A percentile compares a stretch with the other conserved stretches of the same genome.
These are phyloP conservation scores for Tulasnella sp. DNA, from an alignment of 768 basidiomycete species.

Conservation along the genomic window DNA sequence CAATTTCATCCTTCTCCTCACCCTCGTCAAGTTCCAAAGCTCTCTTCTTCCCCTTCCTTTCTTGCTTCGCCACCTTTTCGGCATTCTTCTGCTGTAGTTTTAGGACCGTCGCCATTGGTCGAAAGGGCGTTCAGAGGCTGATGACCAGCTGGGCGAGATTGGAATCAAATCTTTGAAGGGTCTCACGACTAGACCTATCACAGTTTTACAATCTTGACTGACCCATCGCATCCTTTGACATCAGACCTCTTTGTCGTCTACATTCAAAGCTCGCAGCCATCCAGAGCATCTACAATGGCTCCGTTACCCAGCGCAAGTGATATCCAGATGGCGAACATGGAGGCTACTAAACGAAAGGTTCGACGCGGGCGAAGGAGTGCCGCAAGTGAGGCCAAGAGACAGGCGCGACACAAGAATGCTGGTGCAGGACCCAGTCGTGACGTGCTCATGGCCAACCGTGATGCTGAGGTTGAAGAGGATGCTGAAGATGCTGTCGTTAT, in stretches of 20 bases:
- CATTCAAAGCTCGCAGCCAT: too few species aligned
- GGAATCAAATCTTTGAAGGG: conserved; percentile 7
- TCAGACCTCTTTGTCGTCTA: too few species aligned
- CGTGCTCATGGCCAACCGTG: background rate
- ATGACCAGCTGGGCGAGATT: background rate
- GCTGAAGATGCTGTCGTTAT: conserved; percentile 6
- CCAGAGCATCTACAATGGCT: too few species aligned
- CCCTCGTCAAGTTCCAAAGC: conserved; percentile 22
- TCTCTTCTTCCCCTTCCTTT: conserved; percentile 30
- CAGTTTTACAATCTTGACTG: background rate
- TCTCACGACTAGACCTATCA: background rate
- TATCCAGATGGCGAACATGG: background rate
- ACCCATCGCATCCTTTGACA: background rate
- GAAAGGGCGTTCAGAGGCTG: background rate
- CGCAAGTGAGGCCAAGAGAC: background rate
- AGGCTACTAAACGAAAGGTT: background rate
- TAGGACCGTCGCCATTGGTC: conserved; percentile 14
- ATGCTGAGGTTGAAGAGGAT: background rate
- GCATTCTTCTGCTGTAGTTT: conserved; percentile 18
- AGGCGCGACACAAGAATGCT: too few species aligned
- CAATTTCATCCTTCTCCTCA: conserved; percentile 22
- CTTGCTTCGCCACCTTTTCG: conserved; percentile 1
- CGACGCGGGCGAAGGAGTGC: background rate
- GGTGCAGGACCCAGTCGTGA: background rate
- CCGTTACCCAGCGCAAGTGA: background rate